Evolutionary conservation across 176 grass and related monocot genomes (phyloP), one percentile per base, ranked within the genome.

Genomic region (Typha latifolia): DNA sequence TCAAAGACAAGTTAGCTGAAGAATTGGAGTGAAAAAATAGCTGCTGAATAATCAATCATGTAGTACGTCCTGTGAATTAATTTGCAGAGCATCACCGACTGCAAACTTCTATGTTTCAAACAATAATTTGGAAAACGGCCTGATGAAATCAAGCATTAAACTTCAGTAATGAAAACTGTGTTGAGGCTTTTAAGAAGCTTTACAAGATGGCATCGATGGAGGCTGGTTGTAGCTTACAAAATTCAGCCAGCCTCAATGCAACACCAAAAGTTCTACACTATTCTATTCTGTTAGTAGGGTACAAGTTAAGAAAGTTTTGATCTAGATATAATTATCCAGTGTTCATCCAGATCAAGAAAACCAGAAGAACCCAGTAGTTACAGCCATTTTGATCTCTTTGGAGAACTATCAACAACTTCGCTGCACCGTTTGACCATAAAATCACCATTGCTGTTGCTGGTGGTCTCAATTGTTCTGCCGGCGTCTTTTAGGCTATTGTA

Each of bases 401-500:
- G 83, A 21, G 71, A 22, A 6, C 66, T 67, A 64, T 66, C 69
- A 59, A 43, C 43, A 32, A 49, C 53, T 69, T 83, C 70, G 15
- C 51, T 47, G 6, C 47, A 62, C 66, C 77, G 74, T 73, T 90
- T 86, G 6, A 69, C 15, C 62, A 29, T 23, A 56, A 59, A 66
- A 19, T 48, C 34, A 20, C 31, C 12, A 10, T 18, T 31, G 31
- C 77, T 51, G 16, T 47, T 69, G 47, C 12, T 4, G 14, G 47
- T 14, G 64, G 48, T 47, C 49, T 48, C 71, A 22, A 47, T 15
- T 51, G 14, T 12, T 31, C 47, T 18, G 14, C 53, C 77, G 37
- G 62, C 23, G 62, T 84, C 80, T 67, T 81, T 74, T 43, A 43
- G 12, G 20, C 49, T 64, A 23, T 64, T 62, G 70, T 89, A 91